A percentile compares a stretch with the other conserved stretches of the same genome.
Evolutionary conservation across 2,329 filamentous ascomycete species (phyloP).

Genomic region (Drechslerella coelobrocha): DNA sequence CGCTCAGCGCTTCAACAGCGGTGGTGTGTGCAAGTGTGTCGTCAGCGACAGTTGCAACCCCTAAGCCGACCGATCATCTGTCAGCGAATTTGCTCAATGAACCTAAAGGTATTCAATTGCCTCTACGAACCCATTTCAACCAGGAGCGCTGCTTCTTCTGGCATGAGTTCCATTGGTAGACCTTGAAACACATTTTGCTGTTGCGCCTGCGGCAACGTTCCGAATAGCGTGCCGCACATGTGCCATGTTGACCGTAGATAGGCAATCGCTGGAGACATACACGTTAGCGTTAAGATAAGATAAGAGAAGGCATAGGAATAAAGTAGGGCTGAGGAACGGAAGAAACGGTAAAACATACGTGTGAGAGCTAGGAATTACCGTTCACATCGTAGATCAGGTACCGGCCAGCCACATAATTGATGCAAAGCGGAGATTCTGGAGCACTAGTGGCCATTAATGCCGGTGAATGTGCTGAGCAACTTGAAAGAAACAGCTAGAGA

Average conservation of each 20-base stretch:
- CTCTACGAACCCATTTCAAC: conserved; percentile 71
- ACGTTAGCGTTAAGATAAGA: not conserved
- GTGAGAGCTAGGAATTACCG: conserved; percentile 68
- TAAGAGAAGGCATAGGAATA: not conserved
- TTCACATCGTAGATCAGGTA: conserved; percentile 91
- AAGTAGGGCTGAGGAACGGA: conserved; percentile 2
- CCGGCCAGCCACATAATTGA: conserved; percentile 78
- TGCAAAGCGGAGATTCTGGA: conserved; percentile 65
- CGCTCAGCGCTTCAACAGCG: conserved; percentile 25
- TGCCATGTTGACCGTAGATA: conserved; percentile 71
- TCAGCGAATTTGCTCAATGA: no score
- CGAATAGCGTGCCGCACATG: conserved; percentile 84
- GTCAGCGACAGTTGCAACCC: conserved; percentile 29
- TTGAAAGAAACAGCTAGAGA: no score
- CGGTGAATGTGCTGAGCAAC: not conserved
- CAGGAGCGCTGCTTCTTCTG: conserved; percentile 84
- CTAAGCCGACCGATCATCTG: conserved; percentile 17
- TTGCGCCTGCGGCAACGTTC: conserved; percentile 86
- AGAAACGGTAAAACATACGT: no score
- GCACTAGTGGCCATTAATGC: conserved; percentile 61
- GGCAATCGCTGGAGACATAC: conserved; percentile 19
- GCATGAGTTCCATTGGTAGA: conserved; percentile 84
- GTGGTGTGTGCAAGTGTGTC: conserved; percentile 23
- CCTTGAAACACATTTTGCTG: conserved; percentile 95
- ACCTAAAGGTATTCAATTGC: no score